Evolutionary conservation across 352 stramenopile species (phyloP).

Genomic region (Phytophthora citrophthora): DNA sequence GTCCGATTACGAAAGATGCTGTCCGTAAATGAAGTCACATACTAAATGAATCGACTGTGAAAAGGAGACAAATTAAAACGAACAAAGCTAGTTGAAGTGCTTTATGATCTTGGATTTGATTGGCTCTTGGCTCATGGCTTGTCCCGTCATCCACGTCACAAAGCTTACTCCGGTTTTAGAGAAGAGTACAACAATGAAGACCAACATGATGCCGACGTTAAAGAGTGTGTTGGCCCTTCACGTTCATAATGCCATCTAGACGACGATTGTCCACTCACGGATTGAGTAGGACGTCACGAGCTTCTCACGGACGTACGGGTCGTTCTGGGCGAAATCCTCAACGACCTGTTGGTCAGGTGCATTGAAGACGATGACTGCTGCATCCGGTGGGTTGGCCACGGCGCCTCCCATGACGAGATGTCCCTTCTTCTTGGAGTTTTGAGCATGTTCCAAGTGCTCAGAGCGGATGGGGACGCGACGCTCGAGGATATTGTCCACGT

Average conservation of each 20-base stretch:
- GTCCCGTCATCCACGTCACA: too few species aligned
- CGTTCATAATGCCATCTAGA: neutral
- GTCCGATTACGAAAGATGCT: conserved; percentile 12
- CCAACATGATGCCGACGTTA: too few species aligned
- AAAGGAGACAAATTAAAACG: too few species aligned
- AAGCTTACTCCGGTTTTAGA: too few species aligned
- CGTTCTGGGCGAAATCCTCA: conserved; percentile 59
- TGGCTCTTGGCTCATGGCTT: too few species aligned
- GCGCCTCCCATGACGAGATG: conserved; percentile 65
- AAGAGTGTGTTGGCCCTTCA: too few species aligned
- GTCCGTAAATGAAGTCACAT: conserved; percentile 8
- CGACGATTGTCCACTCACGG: conserved; percentile 57
- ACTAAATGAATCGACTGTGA: too few species aligned
- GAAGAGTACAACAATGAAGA: too few species aligned
- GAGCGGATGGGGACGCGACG: conserved; percentile 61
- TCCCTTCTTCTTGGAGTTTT: conserved; percentile 44
- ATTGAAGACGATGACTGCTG: conserved; percentile 57
- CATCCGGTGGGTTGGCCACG: conserved; percentile 57
- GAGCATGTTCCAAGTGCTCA: conserved; percentile 54
- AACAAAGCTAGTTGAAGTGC: too few species aligned
- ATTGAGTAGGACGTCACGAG: conserved; percentile 64
- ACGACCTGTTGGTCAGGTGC: conserved; percentile 49
- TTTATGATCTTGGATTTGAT: too few species aligned
- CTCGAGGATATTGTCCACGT: conserved; percentile 65
- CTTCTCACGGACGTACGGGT: conserved; percentile 72